Conservation (phyloP, 139 green algal genomes). For the Penium margaritaceum region DNA sequence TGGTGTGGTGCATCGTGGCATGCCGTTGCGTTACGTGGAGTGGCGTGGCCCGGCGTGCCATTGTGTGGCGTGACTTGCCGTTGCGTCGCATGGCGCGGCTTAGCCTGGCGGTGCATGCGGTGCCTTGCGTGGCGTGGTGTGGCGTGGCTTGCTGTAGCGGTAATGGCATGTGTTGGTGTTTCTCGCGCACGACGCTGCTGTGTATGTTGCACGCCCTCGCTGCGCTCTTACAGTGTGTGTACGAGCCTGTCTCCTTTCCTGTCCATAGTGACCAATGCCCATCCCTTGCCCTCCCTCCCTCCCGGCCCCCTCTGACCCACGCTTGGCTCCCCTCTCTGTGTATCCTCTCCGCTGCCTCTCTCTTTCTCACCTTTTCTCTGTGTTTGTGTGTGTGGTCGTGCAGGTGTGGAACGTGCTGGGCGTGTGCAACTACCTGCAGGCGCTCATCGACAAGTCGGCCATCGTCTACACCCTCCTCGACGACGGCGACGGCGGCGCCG, state of each 20-base stretch:
- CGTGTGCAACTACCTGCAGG: constrained; percentile 79
- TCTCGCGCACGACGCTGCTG: too few relatives aligned
- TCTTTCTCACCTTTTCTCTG: constrained; percentile 12
- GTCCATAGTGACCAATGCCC: too few relatives aligned
- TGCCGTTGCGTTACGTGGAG: too few relatives aligned
- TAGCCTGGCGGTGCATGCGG: too few relatives aligned
- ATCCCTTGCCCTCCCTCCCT: background rate
- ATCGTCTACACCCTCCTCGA: constrained; percentile 64
- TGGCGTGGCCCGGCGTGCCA: too few relatives aligned
- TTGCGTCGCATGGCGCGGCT: too few relatives aligned
- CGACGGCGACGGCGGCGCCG: constrained; percentile 50
- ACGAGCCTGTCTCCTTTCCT: background rate
- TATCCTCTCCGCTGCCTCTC: background rate
- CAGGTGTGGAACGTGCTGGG: constrained; percentile 71
- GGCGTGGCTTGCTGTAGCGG: too few relatives aligned
- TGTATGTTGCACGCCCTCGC: too few relatives aligned
- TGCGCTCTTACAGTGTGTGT: background rate
- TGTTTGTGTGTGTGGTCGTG: constrained; percentile 4
- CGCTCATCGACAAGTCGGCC: constrained; percentile 74
- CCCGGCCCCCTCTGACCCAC: background rate
- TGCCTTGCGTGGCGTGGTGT: too few relatives aligned
- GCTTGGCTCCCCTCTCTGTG: background rate
- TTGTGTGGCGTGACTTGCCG: too few relatives aligned
- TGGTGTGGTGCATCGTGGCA: too few relatives aligned
- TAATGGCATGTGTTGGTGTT: too few relatives aligned